phyloP scores from a whole-genome alignment of 2,329 filamentous ascomycete species.

The Alternaria infectoria region DNA sequence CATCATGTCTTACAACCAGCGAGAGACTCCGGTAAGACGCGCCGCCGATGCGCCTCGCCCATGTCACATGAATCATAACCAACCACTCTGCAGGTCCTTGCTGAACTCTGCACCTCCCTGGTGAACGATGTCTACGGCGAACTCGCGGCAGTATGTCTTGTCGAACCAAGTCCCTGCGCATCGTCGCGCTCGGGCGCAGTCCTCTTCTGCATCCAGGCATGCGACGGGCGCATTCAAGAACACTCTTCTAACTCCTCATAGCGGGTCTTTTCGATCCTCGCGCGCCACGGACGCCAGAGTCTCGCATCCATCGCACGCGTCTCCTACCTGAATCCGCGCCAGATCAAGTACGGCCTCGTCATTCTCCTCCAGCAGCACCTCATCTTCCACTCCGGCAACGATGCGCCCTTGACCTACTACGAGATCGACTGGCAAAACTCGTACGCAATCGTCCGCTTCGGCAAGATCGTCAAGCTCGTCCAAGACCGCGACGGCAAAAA shows the following conservation, averaged over 20 bases:
- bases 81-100: slow-evolving; percentile 68
- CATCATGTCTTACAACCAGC: slow-evolving; percentile 45
- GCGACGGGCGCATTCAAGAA: slow-evolving; percentile 12
- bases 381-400: slow-evolving; percentile 72
- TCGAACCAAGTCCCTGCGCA: background rate
- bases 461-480: slow-evolving; percentile 79
- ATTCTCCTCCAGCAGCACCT: slow-evolving; percentile 90
- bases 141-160: slow-evolving; percentile 75
- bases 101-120: slow-evolving; percentile 88
- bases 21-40: slow-evolving; percentile 45
- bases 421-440: slow-evolving; percentile 81
- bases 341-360: slow-evolving; percentile 80
- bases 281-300: slow-evolving; percentile 78
- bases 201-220: background rate
- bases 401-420: slow-evolving; percentile 73
- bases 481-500: slow-evolving; percentile 75
- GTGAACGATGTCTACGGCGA: slow-evolving; percentile 91
- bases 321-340: slow-evolving; percentile 74
- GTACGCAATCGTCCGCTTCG: slow-evolving; percentile 81
- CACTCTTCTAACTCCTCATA: slow-evolving; percentile 49
- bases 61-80: slow-evolving; percentile 48
- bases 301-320: slow-evolving; percentile 72
- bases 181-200: background rate
- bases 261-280: slow-evolving; percentile 83
- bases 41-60: slow-evolving; percentile 6